Conservation (phyloP, 1,284 basidiomycete species). For the Moesziomyces sp. region DNA sequence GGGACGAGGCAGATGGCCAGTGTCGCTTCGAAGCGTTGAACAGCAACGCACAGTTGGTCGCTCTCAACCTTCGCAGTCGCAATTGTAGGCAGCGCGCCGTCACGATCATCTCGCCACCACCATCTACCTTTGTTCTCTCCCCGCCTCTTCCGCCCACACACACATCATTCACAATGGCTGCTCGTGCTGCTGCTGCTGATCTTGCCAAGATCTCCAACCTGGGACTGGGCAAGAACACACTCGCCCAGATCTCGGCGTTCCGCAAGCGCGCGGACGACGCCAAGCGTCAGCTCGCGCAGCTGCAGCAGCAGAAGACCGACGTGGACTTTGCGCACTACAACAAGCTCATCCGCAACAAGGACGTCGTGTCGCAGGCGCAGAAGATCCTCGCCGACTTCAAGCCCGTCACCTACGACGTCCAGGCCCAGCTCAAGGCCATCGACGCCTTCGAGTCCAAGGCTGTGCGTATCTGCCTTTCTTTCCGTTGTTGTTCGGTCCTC, state of each 20-base stretch:
- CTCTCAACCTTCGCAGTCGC: no score
- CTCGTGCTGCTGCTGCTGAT: constrained; percentile 57
- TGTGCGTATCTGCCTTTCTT: constrained; percentile 70
- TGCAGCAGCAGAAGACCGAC: constrained; percentile 79
- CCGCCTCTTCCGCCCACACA: not conserved
- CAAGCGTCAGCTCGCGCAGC: constrained; percentile 78
- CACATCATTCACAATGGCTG: constrained; percentile 46
- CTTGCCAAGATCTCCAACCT: constrained; percentile 65
- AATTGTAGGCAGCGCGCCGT: no score
- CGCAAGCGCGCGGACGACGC: constrained; percentile 93
- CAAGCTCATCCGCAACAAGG: constrained; percentile 84
- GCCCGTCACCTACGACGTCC: constrained; percentile 94
- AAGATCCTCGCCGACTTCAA: constrained; percentile 90
- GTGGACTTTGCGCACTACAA: constrained; percentile 92
- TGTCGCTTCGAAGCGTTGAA: no score
- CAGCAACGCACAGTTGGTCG: no score
- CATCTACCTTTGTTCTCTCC: not conserved
- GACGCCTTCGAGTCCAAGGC: constrained; percentile 97
- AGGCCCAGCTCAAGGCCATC: constrained; percentile 91
- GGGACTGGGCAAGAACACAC: constrained; percentile 66
- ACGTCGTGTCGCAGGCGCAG: constrained; percentile 90
- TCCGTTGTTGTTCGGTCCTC: not conserved
- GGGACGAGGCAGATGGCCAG: no score
- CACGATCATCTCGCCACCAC: constrained; percentile 2
- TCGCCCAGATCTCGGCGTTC: constrained; percentile 84